Base-by-base conservation (phyloP, 1,284 basidiomycete species). In the Irpex lacteus region DNA sequence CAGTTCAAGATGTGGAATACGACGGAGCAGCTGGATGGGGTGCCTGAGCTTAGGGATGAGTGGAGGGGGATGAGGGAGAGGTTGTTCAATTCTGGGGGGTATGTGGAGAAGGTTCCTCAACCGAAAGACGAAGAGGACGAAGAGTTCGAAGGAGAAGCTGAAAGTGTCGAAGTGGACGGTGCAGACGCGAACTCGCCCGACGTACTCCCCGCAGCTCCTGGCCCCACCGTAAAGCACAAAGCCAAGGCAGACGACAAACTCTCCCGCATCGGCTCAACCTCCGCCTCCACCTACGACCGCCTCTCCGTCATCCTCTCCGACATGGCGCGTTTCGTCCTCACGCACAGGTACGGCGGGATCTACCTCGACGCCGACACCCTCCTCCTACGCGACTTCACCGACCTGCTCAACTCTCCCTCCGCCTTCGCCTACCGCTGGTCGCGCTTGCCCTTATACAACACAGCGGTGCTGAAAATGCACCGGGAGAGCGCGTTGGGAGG, bases 1-100 rank as follows among this genome's bases (percentile, higher is more conserved):
- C 84, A 86, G 71, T 90, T 90, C 78, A 85, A 83, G 71, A 78
- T 89, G 72, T 90, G 88, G 88, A 89, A 90, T 71, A 89, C 88
- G 47, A 89, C 87, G 3, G 88, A 89, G 71, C 88, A 89, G 72
- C 78, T 90, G 21, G 88, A 90, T 69, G 83, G 81, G 40, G 76
- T 88, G 0, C 79, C 81, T 5, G 88, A 90, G 73, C 74, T 90
- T 59, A 79, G 80, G 70, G 77, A 85, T 64, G 85, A 87, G 64
- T 90, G 88, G 88, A 78, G 88, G 49, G 73, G 74, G 11, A 67
- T 78, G 55, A 70, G 74, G 40, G 76, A 77, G 60, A 75, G 71
- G 69, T 76, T 85, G 37, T 86, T 90, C 78, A 88, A 88, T 67
- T 86, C 86, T 13, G 87, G 85, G 4, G 87, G 86, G 34, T 81